phyloP scores from a whole-genome alignment of 805 yeast genomes.

The Priceomyces melissophilus region DNA sequence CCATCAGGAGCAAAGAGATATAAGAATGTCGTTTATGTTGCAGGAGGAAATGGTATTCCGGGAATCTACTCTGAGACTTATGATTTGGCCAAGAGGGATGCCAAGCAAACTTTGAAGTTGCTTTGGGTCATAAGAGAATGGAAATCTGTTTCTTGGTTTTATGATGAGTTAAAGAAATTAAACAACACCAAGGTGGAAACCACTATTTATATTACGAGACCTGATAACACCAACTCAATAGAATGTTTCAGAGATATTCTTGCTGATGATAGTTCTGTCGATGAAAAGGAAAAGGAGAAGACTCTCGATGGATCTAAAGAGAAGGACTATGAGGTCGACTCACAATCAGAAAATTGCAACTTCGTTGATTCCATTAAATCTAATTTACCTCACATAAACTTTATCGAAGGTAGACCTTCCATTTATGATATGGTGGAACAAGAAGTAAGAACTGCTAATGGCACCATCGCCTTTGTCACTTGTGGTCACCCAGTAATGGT shows the following conservation, averaged over 20 bases:
- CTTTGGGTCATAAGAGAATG: slow-evolving; percentile 63
- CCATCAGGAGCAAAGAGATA: slow-evolving; percentile 46
- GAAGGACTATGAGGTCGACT: neutral
- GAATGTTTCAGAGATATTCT: slow-evolving; percentile 3
- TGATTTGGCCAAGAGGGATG: slow-evolving; percentile 21
- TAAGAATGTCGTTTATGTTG: slow-evolving; percentile 54
- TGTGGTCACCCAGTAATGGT: slow-evolving; percentile 65
- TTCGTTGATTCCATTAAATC: slow-evolving; percentile 11
- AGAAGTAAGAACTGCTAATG: slow-evolving; percentile 33
- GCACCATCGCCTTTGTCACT: slow-evolving; percentile 50
- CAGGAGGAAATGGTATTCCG: slow-evolving; percentile 78
- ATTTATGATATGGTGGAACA: slow-evolving; percentile 34
- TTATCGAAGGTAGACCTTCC: slow-evolving; percentile 49
- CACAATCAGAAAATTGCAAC: neutral
- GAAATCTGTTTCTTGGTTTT: slow-evolving; percentile 47
- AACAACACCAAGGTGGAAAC: slow-evolving; percentile 21
- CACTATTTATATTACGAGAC: slow-evolving; percentile 26
- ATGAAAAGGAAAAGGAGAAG: slow-evolving; percentile 6
- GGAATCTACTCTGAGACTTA: slow-evolving; percentile 45
- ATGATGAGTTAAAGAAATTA: slow-evolving; percentile 33
- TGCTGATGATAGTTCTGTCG: slow-evolving; percentile 1
- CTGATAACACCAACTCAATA: slow-evolving; percentile 8
- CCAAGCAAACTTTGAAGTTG: slow-evolving; percentile 34
- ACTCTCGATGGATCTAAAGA: slow-evolving; percentile 3
- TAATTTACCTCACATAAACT: slow-evolving; percentile 32